These are phyloP conservation scores for Trichoderma parareesei DNA, from an alignment of 495 filamentous ascomycete species.

Conservation along the genomic window DNA sequence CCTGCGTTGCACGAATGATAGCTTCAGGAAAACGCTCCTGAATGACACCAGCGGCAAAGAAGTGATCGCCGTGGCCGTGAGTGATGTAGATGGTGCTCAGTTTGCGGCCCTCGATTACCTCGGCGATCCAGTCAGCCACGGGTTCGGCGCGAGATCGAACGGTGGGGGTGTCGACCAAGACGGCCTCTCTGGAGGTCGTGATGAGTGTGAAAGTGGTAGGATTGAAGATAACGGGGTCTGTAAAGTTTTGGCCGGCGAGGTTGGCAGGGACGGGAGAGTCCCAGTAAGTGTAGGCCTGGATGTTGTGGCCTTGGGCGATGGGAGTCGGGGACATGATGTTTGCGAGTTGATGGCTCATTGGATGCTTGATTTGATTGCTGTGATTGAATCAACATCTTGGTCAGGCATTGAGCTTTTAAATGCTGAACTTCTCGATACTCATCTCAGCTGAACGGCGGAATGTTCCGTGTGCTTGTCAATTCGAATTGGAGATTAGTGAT, in stretches of 20 bases:
- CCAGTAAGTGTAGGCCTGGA: conserved; percentile 1
- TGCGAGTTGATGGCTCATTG: no score
- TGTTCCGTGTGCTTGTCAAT: no score
- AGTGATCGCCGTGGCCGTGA: not conserved
- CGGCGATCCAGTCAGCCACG: not conserved
- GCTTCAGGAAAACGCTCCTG: not conserved
- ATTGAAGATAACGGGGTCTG: not conserved
- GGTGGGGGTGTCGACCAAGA: not conserved
- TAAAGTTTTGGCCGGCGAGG: not conserved
- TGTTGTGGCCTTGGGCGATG: not conserved
- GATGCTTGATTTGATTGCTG: no score
- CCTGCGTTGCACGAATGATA: not conserved
- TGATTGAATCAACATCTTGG: no score
- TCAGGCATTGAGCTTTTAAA: no score
- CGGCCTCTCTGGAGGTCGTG: not conserved
- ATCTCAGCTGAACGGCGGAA: no score
- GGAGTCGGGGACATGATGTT: not conserved
- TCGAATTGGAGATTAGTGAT: no score
- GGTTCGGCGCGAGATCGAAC: not conserved
- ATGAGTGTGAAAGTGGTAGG: not conserved
- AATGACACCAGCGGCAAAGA: not conserved
- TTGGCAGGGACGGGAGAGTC: not conserved
- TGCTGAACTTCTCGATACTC: no score
- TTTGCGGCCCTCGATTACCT: not conserved
- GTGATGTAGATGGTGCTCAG: conserved; percentile 5